These are phyloP conservation scores for Vitis hybrid DNA, from an alignment of 177 flowering plant genomes.

Conservation along the genomic window DNA sequence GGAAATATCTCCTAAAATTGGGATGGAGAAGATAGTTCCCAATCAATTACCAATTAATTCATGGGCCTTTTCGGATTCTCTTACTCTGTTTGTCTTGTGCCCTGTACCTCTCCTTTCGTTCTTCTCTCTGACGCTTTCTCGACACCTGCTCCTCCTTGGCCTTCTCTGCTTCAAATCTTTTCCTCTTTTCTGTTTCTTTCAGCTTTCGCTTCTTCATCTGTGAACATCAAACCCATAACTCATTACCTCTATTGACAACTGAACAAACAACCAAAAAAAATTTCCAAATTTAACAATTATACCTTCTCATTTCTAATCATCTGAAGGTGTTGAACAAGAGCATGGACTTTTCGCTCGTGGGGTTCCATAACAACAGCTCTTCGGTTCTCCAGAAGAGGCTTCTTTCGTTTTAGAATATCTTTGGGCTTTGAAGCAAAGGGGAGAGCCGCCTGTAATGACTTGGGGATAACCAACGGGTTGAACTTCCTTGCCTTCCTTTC, in stretches of 20 bases:
- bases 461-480: conserved; percentile 84
- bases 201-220: conserved; percentile 74
- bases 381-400: conserved; percentile 47
- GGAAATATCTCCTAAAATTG: too few relatives aligned
- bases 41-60: too few relatives aligned
- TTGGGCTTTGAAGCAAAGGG: conserved; percentile 94
- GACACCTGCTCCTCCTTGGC: conserved; percentile 65
- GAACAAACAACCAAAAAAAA: not conserved
- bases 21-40: too few relatives aligned
- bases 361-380: conserved; percentile 90
- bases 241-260: not conserved
- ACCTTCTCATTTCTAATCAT: conserved; percentile 73
- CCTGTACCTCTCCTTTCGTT: conserved; percentile 60
- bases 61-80: conserved; percentile 30
- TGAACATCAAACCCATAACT: conserved; percentile 8
- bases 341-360: conserved; percentile 52
- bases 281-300: not conserved
- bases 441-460: conserved; percentile 64
- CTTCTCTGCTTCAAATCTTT: conserved; percentile 42
- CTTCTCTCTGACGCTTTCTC: conserved; percentile 81
- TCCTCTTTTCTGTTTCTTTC: conserved; percentile 65
- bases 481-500: conserved; percentile 84
- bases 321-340: conserved; percentile 70
- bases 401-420: conserved; percentile 36
- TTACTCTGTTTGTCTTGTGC: conserved; percentile 68